Conservation (phyloP, 768 basidiomycete genomes). For the Mycena albidolilacea region DNA sequence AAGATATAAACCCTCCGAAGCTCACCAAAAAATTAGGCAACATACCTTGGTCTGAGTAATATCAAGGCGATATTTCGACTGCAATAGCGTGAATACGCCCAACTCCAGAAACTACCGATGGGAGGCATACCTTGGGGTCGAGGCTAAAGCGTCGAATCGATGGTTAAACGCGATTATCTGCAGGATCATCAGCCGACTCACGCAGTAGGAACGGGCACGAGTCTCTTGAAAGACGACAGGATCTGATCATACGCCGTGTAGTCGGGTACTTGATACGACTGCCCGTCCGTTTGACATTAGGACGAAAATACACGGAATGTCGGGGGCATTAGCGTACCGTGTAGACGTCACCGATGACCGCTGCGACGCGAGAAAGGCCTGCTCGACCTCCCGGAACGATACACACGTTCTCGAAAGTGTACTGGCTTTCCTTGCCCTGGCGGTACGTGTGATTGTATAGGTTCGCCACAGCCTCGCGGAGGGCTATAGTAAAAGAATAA, state of each 20-base stretch:
- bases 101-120: neutral
- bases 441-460: slow-evolving; percentile 93
- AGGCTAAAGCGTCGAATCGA: slow-evolving; percentile 41
- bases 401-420: slow-evolving; percentile 93
- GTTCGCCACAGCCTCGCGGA: slow-evolving; percentile 91
- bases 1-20: slow-evolving; percentile 24
- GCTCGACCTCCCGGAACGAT: slow-evolving; percentile 96
- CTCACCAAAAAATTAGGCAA: neutral
- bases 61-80: slow-evolving; percentile 82
- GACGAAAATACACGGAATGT: neutral
- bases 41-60: slow-evolving; percentile 83
- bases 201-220: slow-evolving; percentile 93
- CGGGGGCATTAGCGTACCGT: slow-evolving; percentile 62
- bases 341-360: slow-evolving; percentile 93
- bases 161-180: neutral
- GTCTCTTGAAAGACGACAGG: slow-evolving; percentile 86
- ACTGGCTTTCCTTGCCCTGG: slow-evolving; percentile 83
- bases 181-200: slow-evolving; percentile 53
- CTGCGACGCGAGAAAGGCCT: slow-evolving; percentile 91
- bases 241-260: slow-evolving; percentile 93
- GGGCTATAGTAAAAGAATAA: slow-evolving; percentile 57
- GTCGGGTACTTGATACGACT: slow-evolving; percentile 94
- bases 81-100: slow-evolving; percentile 28
- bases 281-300: slow-evolving; percentile 6
- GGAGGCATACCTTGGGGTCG: slow-evolving; percentile 49